Base-by-base conservation (phyloP, 2,329 filamentous ascomycete species). In the Camptophora hylomeconis region DNA sequence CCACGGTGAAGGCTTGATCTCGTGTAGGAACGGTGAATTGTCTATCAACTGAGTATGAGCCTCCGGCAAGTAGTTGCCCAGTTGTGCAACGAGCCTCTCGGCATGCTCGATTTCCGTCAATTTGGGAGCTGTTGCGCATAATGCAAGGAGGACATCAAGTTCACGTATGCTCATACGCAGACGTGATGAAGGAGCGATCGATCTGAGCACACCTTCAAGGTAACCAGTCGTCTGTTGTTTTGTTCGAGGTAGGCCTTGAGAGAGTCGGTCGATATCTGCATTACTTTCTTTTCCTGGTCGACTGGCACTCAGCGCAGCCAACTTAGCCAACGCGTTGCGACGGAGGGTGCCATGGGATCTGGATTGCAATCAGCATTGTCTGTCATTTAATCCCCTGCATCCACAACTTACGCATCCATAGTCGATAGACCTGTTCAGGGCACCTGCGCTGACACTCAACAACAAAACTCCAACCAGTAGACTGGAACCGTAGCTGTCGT, bases 41-140 rank as follows among this genome's bases (percentile, higher is more conserved):
- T 72, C 67, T 45, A 95, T 82, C 11, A 71, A 58, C 51, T 94
- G 87, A 18, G 69, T 62, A 47, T 87, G 81, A 4, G 81, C 78
- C 51, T 94, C 82, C 42, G 84, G 72, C 8, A 95, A 69, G 53
- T 95, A 95, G 4, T 78, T 79, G 5, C 75, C 69, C 21, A 98
- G 61, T 43, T 92, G 84, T 18, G 67, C 64, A n/a, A 76, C 70
- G 20, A 98, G 70, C 45, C 74, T 78, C 45, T 80, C 72, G 16
- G 84, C 86, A 48, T 80, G 78, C 36, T 81, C 72, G 22, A 61
- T 54, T 24, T 72, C 75, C 29, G 75, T 67, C 15, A 95, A 66
- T 14, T 73, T 68, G 3, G 83, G 78, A 3, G 86, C 82, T 30
- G 87, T 82, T 57, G 86, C 87, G 63, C 87, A 95, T 15, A 98